A percentile compares a stretch with the other conserved stretches of the same genome.
These are phyloP conservation scores for Metschnikowia dekortorum DNA, from an alignment of 805 yeast species.

Conservation along the genomic window DNA sequence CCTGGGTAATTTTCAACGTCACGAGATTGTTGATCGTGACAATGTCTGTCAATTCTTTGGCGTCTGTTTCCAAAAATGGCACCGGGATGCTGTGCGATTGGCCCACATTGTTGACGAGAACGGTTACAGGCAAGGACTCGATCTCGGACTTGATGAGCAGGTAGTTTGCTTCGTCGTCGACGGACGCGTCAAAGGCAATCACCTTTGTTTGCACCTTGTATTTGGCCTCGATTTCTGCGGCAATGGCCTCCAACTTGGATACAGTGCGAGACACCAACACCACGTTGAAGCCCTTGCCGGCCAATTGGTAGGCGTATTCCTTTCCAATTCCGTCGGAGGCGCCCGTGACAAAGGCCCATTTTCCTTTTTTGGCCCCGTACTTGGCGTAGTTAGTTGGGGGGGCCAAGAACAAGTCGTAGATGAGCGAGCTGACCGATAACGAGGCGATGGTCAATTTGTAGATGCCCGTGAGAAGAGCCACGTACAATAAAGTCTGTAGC, in stretches of 20 bases:
- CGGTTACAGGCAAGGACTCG: constrained; percentile 56
- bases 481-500: constrained; percentile 15
- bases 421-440: constrained; percentile 48
- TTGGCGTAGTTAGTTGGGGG: constrained; percentile 56
- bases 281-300: constrained; percentile 76
- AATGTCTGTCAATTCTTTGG: constrained; percentile 70
- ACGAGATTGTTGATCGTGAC: constrained; percentile 82
- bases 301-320: constrained; percentile 84
- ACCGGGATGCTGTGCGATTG: constrained; percentile 93
- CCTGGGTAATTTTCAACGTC: constrained; percentile 77
- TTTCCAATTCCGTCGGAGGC: constrained; percentile 98
- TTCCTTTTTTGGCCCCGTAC: constrained; percentile 70
- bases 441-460: constrained; percentile 49
- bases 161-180: constrained; percentile 58
- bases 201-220: constrained; percentile 58
- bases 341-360: constrained; percentile 96
- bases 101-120: constrained; percentile 90
- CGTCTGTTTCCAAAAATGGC: constrained; percentile 78
- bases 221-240: constrained; percentile 57
- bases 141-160: constrained; percentile 43
- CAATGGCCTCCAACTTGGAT: constrained; percentile 64
- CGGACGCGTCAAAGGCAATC: constrained; percentile 75
- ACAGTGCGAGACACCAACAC: constrained; percentile 81
- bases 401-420: constrained; percentile 60
- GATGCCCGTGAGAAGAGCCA: constrained; percentile 57